These are phyloP conservation scores for Cicer cuneatum DNA, from an alignment of 306 rosid species.

Conservation along the genomic window DNA sequence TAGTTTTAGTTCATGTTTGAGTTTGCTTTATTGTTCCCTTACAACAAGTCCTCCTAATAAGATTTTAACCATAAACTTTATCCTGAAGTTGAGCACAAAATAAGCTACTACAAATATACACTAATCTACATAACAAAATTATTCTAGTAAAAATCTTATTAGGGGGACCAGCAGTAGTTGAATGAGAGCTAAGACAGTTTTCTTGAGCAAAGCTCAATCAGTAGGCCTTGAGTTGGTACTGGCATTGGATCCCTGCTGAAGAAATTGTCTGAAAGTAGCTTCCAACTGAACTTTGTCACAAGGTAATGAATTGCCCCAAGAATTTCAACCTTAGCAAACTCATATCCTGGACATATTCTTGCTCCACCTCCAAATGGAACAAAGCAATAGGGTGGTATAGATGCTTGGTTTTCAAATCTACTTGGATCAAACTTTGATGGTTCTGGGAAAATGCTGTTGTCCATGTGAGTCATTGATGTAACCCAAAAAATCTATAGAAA, in stretches of 20 bases:
- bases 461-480: conserved; percentile 74
- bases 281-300: conserved; percentile 74
- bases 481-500: conserved; percentile 71
- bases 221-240: conserved; percentile 64
- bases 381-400: conserved; percentile 66
- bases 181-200: conserved; percentile 34
- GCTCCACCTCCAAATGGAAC: conserved; percentile 76
- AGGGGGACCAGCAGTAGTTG: not conserved
- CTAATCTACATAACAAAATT: not conserved
- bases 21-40: not conserved
- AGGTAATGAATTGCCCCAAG: conserved; percentile 70
- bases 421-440: conserved; percentile 76
- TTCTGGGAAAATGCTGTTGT: conserved; percentile 58
- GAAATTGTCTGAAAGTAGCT: conserved; percentile 58
- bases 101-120: not conserved
- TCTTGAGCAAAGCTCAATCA: conserved; percentile 57
- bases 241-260: conserved; percentile 69
- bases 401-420: conserved; percentile 67
- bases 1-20: not conserved
- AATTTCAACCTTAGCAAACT: conserved; percentile 69
- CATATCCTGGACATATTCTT: conserved; percentile 75
- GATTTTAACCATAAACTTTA: not conserved
- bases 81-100: not conserved
- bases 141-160: conserved; percentile 10
- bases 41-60: not conserved